Base-by-base conservation (phyloP, 176 grass and related monocot species). In the Tuctoria greenei region DNA sequence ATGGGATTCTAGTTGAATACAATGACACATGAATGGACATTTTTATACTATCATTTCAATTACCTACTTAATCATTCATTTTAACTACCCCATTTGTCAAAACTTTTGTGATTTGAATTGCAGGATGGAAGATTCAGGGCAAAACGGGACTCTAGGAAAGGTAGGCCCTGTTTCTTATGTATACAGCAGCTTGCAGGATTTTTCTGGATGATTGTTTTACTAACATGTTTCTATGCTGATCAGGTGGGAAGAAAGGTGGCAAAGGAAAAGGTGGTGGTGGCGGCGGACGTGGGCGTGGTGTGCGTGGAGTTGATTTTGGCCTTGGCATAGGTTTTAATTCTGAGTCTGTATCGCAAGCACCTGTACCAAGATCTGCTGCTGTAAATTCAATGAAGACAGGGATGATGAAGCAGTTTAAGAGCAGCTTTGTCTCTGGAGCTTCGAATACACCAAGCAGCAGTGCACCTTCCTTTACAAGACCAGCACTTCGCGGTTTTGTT, bases 231-330 rank as follows among this genome's bases (percentile, higher is more conserved):
- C 75, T 71, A 46, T 35, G 2, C 41, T 88, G 67, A 60, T 69
- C 81, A 98, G 95, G 86, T 84, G 86, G 92, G 65, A 96, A 92
- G 86, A 96, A 89, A 87, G 81, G 88, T 61, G 82, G 86, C 76
- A 93, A 87, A 87, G 90, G 90, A 83, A 90, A 87, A 81, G 87
- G 86, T 17, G 74, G 73, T 10, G 70, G 83, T 2, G 63, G 71
- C 1, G 84, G 83, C 23, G 62, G 90, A 8, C 71, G 86, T 4
- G 88, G 91, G 3, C 86, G 95, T 28, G 95, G 95, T 65, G 92
- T 98, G 24, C 91, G 95, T 57, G 95, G 95, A 75, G 95, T 98
- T 90, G 91, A 98, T 85, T 98, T 86, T 64, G 95, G 95, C 34
- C 91, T 92, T 17, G 95, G 95, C 44, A 98, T 98, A 56, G 95